Evolutionary conservation across 768 basidiomycete species (phyloP), one percentile per base, ranked within the genome.

Genomic region (Mycena haematopus): DNA sequence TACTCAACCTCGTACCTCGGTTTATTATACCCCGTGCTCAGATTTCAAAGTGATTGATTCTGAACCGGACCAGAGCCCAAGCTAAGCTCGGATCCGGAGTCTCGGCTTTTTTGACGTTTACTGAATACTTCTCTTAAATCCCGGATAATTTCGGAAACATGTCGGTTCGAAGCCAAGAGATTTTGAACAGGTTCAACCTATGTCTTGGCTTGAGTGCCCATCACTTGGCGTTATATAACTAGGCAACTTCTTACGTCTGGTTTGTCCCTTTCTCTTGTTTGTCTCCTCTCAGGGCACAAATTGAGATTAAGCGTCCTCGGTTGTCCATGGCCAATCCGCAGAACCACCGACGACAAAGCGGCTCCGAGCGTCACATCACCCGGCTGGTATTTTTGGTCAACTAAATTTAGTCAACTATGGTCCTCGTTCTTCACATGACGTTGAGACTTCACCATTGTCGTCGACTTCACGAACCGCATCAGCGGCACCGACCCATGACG

Each of bases 291-390:
- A 42, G 22, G 0, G 22, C 44, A 21, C 22, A 40, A 38, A 11
- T 52, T 21, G 52, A 40, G 11, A 19, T 9, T 22, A 21, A 17
- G 7, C 31, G n/a, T 24, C 19, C 40, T 36, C 14, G 36, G 36
- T 36, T 24, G 52, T 36, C 22, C 52, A 21, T 22, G 17, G 27
- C 10, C 33, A 33, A 24, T 52, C 52, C 52, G 52, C 24, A 31
- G 52, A 36, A 52, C 31, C 22, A 36, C 52, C 52, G 52, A 52
- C 36, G 29, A 52, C 21, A 36, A 36, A 33, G 51, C 51, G 51
- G n/a, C 4, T 52, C 33, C 51, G 19, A 21, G 6, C 33, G 3
- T 36, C 8, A 3, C 36, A 36, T 36, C 36, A 36, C 3, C 14
- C 36, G 36, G 36, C 36, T 36, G n/a, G n/a, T n/a, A n/a, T n/a